Conservation (phyloP, 768 basidiomycete species). For the Strobilomyces confusus region DNA sequence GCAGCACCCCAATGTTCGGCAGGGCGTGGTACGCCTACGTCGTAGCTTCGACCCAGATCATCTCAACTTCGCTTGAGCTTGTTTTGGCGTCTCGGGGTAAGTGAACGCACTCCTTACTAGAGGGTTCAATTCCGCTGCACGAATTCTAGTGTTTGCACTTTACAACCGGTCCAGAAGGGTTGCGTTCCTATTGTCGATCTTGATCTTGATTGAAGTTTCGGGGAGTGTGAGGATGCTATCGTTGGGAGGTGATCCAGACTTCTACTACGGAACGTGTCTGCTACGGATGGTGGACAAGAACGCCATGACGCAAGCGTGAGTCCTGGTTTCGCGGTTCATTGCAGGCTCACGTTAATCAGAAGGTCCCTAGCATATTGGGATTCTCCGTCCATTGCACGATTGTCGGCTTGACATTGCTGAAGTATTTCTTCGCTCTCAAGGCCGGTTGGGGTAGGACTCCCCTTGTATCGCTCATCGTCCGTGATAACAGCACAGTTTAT, state of each 20-base stretch:
- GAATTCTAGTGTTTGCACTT: slow-evolving; percentile 13
- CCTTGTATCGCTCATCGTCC: slow-evolving; percentile 18
- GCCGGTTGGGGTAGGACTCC: slow-evolving; percentile 17
- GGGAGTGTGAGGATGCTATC: neutral
- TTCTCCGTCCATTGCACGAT: slow-evolving; percentile 14
- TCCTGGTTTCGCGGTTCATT: neutral
- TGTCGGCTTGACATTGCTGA: slow-evolving; percentile 15
- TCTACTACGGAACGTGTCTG: slow-evolving; percentile 12
- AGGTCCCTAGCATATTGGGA: slow-evolving; percentile 7
- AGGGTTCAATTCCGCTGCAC: neutral
- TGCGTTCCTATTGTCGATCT: neutral
- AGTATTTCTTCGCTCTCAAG: slow-evolving; percentile 13
- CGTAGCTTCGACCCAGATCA: neutral
- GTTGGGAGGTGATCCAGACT: neutral
- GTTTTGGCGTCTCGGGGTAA: slow-evolving; percentile 16
- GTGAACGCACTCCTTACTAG: neutral
- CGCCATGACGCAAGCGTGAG: slow-evolving; percentile 8
- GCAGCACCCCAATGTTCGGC: slow-evolving; percentile 7
- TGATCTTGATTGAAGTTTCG: neutral
- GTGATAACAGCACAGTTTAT: slow-evolving; percentile 13
- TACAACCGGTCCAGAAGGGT: neutral
- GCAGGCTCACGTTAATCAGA: neutral
- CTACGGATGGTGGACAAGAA: neutral
- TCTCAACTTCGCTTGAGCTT: slow-evolving; percentile 10
- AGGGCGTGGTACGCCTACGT: slow-evolving; percentile 8